phyloP scores from a whole-genome alignment of 179 eudicot genomes.

The Beta macrorhiza region DNA sequence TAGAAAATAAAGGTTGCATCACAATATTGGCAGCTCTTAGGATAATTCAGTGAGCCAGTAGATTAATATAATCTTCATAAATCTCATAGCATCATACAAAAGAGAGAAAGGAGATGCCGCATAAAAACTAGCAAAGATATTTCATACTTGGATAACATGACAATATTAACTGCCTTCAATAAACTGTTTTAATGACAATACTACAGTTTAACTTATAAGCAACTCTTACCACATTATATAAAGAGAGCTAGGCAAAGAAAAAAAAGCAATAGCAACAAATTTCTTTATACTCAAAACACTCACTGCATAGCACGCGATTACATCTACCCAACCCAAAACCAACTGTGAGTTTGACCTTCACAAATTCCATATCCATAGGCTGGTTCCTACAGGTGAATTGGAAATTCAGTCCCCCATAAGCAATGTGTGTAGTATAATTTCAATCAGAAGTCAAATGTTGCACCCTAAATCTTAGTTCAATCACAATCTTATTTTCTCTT shows the following conservation, averaged over 20 bases:
- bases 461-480: neutral
- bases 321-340: neutral
- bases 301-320: neutral
- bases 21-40: neutral
- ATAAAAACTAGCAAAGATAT: neutral
- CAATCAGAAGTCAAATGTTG: neutral
- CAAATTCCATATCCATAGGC: neutral
- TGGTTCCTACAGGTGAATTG: neutral
- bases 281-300: neutral
- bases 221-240: neutral
- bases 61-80: neutral
- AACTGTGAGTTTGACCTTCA: neutral
- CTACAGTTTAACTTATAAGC: neutral
- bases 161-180: neutral
- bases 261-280: neutral
- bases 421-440: neutral
- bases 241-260: neutral
- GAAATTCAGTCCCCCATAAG: neutral
- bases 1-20: neutral
- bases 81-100: neutral
- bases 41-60: neutral
- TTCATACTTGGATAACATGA: neutral
- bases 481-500: slow-evolving; percentile 5
- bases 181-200: neutral
- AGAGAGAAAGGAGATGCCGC: neutral